These are phyloP conservation scores for Porogramme epimiltina DNA, from an alignment of 1,284 basidiomycete species.

Conservation along the genomic window DNA sequence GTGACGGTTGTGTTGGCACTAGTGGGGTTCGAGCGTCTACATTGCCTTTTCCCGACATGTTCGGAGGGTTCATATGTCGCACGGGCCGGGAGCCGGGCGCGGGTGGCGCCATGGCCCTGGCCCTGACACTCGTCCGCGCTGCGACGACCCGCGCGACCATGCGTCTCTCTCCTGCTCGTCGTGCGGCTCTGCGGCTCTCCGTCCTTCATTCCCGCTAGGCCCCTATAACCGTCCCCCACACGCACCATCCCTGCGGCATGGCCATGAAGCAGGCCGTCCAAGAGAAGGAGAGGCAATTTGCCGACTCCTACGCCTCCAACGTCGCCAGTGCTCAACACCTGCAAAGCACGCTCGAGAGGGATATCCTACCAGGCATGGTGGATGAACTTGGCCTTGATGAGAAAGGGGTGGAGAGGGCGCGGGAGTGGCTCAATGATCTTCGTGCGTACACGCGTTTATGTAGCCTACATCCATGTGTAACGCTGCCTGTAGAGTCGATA, in stretches of 20 bases:
- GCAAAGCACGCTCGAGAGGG: conserved; percentile 50
- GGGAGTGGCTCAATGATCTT: conserved; percentile 63
- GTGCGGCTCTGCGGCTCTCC: not conserved
- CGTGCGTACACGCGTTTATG: conserved; percentile 21
- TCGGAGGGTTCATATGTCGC: conserved; percentile 9
- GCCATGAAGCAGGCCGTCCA: conserved; percentile 21
- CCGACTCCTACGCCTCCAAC: conserved; percentile 45
- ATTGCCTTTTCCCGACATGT: not conserved
- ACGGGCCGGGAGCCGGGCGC: too few species aligned
- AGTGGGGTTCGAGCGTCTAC: too few species aligned
- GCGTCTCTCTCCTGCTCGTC: not conserved
- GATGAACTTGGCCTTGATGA: conserved; percentile 56
- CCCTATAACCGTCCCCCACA: not conserved
- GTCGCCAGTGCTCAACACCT: conserved; percentile 45
- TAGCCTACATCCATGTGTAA: not conserved
- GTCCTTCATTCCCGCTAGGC: not conserved
- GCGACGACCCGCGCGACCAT: not conserved
- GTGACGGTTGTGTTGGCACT: too few species aligned
- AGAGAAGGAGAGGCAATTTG: conserved; percentile 23
- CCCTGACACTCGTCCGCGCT: not conserved
- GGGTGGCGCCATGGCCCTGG: not conserved
- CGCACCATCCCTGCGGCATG: conserved; percentile 10
- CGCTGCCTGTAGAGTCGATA: conserved; percentile 47
- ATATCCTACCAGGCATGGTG: conserved; percentile 59
- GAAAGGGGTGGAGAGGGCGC: conserved; percentile 49